A percentile compares a stretch with the other conserved stretches of the same genome.
phyloP scores from a whole-genome alignment of 2,329 filamentous ascomycete genomes.

The Colletotrichum magnum region DNA sequence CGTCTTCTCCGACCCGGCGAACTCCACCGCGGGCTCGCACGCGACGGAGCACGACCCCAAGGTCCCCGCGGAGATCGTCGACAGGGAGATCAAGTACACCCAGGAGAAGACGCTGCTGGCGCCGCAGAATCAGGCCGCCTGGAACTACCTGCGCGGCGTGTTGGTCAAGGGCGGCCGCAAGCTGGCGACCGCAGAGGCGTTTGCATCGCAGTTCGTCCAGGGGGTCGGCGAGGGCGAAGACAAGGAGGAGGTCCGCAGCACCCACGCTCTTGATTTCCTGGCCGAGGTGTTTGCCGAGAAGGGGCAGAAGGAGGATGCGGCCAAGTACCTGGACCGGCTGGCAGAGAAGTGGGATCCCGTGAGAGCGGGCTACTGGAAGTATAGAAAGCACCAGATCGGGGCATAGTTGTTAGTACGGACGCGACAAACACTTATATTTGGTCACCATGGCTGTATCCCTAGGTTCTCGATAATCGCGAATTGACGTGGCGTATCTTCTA shows the following conservation, averaged over 20 bases:
- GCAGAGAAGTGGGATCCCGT: conserved; percentile 92
- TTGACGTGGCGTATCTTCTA: no score
- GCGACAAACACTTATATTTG: neutral
- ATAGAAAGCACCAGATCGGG: conserved; percentile 48
- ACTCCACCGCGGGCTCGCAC: conserved; percentile 61
- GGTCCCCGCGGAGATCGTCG: conserved; percentile 74
- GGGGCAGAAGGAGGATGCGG: conserved; percentile 73
- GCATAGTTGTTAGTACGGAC: conserved; percentile 9
- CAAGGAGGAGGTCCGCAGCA: conserved; percentile 69
- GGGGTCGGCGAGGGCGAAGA: conserved; percentile 59
- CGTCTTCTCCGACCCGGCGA: conserved; percentile 77
- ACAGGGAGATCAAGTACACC: conserved; percentile 82
- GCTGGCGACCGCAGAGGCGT: conserved; percentile 61
- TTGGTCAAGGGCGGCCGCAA: conserved; percentile 74
- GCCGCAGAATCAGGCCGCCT: conserved; percentile 94
- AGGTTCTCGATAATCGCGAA: no score
- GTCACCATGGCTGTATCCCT: neutral
- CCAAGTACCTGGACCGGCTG: conserved; percentile 78
- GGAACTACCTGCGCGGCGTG: conserved; percentile 90
- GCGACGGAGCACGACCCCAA: conserved; percentile 67
- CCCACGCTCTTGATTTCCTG: conserved; percentile 79
- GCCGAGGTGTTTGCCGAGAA: conserved; percentile 76
- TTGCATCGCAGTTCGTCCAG: conserved; percentile 66
- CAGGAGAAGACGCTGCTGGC: conserved; percentile 81
- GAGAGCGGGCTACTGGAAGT: conserved; percentile 93